phyloP scores from a whole-genome alignment of 495 filamentous ascomycete species.

The Tricharina praecox region DNA sequence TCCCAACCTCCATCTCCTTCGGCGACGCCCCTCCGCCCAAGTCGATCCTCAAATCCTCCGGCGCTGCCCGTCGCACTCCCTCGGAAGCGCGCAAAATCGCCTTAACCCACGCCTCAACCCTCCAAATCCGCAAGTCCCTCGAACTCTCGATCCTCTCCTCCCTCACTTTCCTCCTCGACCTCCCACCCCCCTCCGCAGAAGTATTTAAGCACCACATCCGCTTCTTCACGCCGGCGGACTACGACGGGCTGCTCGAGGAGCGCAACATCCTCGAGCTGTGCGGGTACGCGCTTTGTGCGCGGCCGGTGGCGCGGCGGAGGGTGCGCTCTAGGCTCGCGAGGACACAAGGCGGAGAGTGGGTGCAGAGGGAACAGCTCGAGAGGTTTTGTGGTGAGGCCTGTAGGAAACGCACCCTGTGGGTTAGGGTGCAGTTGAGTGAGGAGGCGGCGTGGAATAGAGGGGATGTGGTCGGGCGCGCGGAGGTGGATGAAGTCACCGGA shows the following conservation, averaged over 20 bases:
- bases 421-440: constrained; percentile 70
- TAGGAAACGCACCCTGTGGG: constrained; percentile 57
- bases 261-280: constrained; percentile 63
- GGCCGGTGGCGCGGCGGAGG: constrained; percentile 33
- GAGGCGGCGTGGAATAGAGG: constrained; percentile 60
- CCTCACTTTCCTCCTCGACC: constrained; percentile 48
- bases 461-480: constrained; percentile 38
- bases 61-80: constrained; percentile 27
- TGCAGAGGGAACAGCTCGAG: constrained; percentile 51
- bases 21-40: not conserved
- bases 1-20: not conserved
- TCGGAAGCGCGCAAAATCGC: constrained; percentile 43
- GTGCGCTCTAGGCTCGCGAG: constrained; percentile 33
- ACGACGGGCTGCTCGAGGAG: constrained; percentile 70
- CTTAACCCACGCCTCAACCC: constrained; percentile 59
- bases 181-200: constrained; percentile 20
- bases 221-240: constrained; percentile 70
- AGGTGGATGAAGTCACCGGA: constrained; percentile 7
- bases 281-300: constrained; percentile 65
- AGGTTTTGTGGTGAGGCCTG: constrained; percentile 78
- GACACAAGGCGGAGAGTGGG: constrained; percentile 37
- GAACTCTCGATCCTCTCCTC: constrained; percentile 53
- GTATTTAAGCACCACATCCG: constrained; percentile 42
- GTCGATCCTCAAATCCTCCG: constrained; percentile 26
- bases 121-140: constrained; percentile 59